Evolutionary conservation across 148 eudicot species (phyloP).

Genomic region (Dianthus caryophyllus): DNA sequence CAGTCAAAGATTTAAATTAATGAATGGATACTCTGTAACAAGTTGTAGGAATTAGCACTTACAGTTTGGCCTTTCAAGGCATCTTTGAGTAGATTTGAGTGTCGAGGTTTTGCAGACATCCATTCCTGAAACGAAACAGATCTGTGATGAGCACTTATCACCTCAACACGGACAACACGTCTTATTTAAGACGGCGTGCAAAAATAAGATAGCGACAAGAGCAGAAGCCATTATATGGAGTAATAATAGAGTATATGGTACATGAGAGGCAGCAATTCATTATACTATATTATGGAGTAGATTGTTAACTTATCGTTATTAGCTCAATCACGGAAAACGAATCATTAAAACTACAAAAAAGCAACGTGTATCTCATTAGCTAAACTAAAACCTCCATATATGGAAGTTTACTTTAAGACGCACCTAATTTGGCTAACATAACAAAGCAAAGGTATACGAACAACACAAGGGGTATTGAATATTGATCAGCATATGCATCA

Average conservation of each 20-base stretch:
- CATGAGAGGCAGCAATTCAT: neutral
- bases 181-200: neutral
- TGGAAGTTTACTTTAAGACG: neutral
- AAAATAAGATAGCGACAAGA: neutral
- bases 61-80: conserved; percentile 69
- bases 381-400: neutral
- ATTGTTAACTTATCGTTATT: neutral
- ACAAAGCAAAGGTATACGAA: neutral
- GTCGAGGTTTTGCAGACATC: conserved; percentile 72
- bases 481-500: neutral
- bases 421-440: neutral
- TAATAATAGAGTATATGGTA: neutral
- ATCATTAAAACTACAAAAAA: neutral
- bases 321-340: neutral
- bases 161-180: neutral
- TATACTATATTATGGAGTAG: too few relatives aligned
- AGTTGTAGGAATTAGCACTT: conserved; percentile 31
- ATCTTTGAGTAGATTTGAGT: conserved; percentile 65
- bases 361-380: neutral
- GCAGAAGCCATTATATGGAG: neutral
- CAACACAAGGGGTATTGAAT: neutral
- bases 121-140: conserved; percentile 51
- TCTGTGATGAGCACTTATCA: conserved; percentile 7
- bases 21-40: too few relatives aligned
- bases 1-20: neutral